These are phyloP conservation scores for Carex parvula DNA, from an alignment of 176 grass and related monocot genomes.

Conservation along the genomic window DNA sequence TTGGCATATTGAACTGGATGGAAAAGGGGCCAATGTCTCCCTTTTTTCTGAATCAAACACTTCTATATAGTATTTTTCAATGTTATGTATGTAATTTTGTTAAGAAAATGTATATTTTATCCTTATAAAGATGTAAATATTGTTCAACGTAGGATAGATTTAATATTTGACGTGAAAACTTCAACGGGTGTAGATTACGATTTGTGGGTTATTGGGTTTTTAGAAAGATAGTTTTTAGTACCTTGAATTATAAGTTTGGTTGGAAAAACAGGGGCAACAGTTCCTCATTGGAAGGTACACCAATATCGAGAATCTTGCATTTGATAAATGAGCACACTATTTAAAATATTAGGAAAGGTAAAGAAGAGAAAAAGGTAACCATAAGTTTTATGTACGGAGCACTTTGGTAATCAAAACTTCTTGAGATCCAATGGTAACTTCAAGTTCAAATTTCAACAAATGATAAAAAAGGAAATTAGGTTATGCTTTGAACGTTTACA, in stretches of 20 bases:
- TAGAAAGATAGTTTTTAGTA: background rate
- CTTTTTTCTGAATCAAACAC: no score
- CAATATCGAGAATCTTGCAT: constrained; percentile 23
- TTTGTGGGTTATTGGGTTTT: constrained; percentile 6
- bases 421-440: constrained; percentile 14
- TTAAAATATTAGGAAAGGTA: background rate
- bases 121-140: no score
- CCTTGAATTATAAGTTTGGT: constrained; percentile 22
- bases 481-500: background rate
- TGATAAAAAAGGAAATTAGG: background rate
- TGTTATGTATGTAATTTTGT: no score
- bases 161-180: background rate
- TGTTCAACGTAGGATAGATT: no score
- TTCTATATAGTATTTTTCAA: no score
- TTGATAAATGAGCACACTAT: constrained; percentile 22
- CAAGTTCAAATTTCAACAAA: constrained; percentile 16
- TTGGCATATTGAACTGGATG: no score
- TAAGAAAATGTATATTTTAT: no score
- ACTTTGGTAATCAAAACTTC: background rate
- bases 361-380: constrained; percentile 8
- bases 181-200: background rate
- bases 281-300: constrained; percentile 33
- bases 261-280: constrained; percentile 18
- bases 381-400: background rate
- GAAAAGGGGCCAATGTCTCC: no score